A percentile compares a stretch with the other conserved stretches of the same genome.
These are phyloP conservation scores for Erysimum cheiranthoides DNA, from an alignment of 345 rosid species.

Conservation along the genomic window DNA sequence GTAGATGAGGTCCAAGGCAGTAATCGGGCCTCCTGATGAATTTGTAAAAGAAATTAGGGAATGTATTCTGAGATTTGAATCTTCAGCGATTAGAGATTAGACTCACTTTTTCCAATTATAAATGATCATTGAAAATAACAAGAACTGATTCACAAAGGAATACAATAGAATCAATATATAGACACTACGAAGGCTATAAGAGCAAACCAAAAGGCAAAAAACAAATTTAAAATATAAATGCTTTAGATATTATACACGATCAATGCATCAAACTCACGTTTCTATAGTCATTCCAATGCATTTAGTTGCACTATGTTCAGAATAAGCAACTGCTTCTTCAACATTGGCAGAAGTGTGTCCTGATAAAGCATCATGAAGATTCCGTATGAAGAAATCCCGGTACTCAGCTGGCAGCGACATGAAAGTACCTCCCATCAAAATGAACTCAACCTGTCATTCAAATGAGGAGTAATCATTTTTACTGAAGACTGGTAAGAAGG, in stretches of 20 bases:
- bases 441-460: constrained; percentile 86
- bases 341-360: constrained; percentile 96
- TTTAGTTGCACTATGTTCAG: constrained; percentile 91
- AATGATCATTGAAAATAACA: background rate
- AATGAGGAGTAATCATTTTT: constrained; percentile 10
- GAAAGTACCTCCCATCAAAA: constrained; percentile 98
- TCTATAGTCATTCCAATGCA: constrained; percentile 99
- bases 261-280: constrained; percentile 65
- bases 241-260: background rate
- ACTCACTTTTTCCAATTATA: constrained; percentile 17
- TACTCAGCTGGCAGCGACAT: constrained; percentile 97
- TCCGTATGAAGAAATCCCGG: constrained; percentile 89
- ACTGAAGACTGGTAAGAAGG: constrained; percentile 5
- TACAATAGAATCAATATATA: background rate
- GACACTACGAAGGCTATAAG: constrained; percentile 2
- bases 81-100: background rate
- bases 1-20: constrained; percentile 97
- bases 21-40: constrained; percentile 91
- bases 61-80: background rate
- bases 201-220: background rate
- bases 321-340: constrained; percentile 95
- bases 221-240: background rate
- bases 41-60: constrained; percentile 31
- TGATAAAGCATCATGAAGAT: constrained; percentile 97
- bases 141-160: background rate